Conservation (phyloP, 202 grass and related monocot genomes). For the Zoysia matrella region DNA sequence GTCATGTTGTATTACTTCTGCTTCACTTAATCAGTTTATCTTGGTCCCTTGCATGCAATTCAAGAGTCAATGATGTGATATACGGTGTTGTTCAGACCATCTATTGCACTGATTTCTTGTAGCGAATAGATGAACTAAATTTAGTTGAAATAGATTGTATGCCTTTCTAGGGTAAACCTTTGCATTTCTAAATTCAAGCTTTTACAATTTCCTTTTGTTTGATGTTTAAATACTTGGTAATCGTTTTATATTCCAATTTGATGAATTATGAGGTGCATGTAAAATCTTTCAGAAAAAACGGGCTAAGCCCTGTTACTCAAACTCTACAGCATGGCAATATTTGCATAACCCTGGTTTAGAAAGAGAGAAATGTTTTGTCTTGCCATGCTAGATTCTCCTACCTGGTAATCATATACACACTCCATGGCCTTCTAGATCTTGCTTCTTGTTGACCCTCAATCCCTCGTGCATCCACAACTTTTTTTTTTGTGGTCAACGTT, state of each 20-base stretch:
- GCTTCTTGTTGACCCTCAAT: background rate
- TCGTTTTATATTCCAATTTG: background rate
- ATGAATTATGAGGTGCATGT: background rate
- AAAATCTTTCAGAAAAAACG: background rate
- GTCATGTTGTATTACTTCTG: background rate
- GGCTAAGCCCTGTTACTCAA: background rate
- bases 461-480: background rate
- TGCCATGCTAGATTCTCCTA: background rate
- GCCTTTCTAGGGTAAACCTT: background rate
- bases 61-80: background rate
- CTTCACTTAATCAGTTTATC: background rate
- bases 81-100: background rate
- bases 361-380: background rate
- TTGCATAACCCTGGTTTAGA: background rate
- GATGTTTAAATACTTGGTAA: background rate
- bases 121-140: background rate
- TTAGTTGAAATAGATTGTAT: background rate
- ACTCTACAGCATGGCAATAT: background rate
- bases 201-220: background rate
- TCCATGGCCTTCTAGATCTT: background rate
- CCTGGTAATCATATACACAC: background rate
- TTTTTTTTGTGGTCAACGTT: background rate
- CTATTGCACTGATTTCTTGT: background rate
- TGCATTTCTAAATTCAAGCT: background rate
- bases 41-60: background rate